These are phyloP conservation scores for Monosporozyma solicola DNA, from an alignment of 805 yeast genomes.

Conservation along the genomic window DNA sequence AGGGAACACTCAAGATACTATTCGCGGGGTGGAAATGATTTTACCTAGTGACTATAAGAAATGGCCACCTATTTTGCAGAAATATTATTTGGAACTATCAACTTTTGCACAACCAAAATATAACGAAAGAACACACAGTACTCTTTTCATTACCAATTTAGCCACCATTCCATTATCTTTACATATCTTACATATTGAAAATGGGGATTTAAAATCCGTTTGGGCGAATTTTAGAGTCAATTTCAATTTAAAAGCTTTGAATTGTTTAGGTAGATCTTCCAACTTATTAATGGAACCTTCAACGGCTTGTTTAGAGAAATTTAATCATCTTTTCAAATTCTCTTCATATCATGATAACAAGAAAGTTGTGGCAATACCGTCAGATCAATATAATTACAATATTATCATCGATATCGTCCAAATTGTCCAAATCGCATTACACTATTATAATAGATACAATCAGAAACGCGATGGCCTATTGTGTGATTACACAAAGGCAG, in stretches of 20 bases:
- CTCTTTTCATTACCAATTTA: constrained; percentile 72
- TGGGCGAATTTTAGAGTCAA: constrained; percentile 61
- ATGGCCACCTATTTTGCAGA: constrained; percentile 40
- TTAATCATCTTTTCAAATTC: constrained; percentile 59
- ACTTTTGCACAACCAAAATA: constrained; percentile 59
- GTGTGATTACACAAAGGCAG: constrained; percentile 70
- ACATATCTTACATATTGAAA: constrained; percentile 60
- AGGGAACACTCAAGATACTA: constrained; percentile 60
- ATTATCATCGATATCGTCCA: constrained; percentile 69
- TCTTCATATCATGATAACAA: background rate
- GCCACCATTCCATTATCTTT: constrained; percentile 69
- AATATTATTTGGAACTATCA: constrained; percentile 57
- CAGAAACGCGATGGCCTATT: constrained; percentile 67
- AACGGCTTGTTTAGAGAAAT: constrained; percentile 74
- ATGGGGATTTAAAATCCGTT: constrained; percentile 44
- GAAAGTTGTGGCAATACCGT: constrained; percentile 36
- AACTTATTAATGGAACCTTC: constrained; percentile 62
- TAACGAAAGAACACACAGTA: constrained; percentile 48
- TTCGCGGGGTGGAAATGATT: constrained; percentile 54
- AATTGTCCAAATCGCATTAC: constrained; percentile 64
- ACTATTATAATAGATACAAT: constrained; percentile 65
- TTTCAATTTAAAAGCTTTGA: constrained; percentile 63
- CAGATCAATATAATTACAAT: constrained; percentile 4
- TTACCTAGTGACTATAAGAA: constrained; percentile 30
- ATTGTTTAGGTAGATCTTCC: constrained; percentile 82